Base-by-base conservation (phyloP, 192 early-diverging fungal species). In the Entophlyctis helioformis region DNA sequence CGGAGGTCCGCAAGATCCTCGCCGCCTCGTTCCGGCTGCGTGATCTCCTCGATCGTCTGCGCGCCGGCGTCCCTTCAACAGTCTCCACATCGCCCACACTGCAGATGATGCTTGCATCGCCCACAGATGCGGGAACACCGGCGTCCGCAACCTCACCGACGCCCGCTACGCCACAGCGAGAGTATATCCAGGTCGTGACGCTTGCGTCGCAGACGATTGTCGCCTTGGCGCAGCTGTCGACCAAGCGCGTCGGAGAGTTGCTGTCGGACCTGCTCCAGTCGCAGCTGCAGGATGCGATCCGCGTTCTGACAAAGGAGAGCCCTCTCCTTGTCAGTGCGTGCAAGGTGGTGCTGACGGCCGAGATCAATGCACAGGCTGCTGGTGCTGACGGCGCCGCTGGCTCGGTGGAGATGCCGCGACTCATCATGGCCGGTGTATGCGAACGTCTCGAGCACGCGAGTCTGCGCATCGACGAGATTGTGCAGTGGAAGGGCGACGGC, bases 1-100 rank as follows among this genome's bases (percentile, higher is more conserved):
- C 57, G 10, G 73, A 75, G 56, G 56, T 69, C 15, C 63, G 63
- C 19, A 57, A 62, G 23, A 61, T 71, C 44, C 40, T 75, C 24
- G 44, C 39, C 20, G 24, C 35, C 13, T 51, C 57, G 31, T 7
- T n/a, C 0, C 20, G 35, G 16, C 24, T 64, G 25, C 53, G 53
- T 6, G 27, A 8, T 6, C 37, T 42, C 23, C 44, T 67, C 12
- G 29, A 31, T 33, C 18, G 28, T 29, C 10, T 21, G 18, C 47
- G 40, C 3, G 19, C 39, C 13, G 23, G 10, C 4, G 38, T 39
- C 7, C n/a, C n/a, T n/a, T n/a, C n/a, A n/a, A n/a, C n/a, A n/a
- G n/a, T n/a, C n/a, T n/a, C n/a, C n/a, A n/a, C n/a, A n/a, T n/a
- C n/a, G n/a, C n/a, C n/a, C n/a, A n/a, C n/a, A n/a, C n/a, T n/a